Evolutionary conservation across 345 rosid species (phyloP).

Genomic region (Euphorbia peplus): DNA sequence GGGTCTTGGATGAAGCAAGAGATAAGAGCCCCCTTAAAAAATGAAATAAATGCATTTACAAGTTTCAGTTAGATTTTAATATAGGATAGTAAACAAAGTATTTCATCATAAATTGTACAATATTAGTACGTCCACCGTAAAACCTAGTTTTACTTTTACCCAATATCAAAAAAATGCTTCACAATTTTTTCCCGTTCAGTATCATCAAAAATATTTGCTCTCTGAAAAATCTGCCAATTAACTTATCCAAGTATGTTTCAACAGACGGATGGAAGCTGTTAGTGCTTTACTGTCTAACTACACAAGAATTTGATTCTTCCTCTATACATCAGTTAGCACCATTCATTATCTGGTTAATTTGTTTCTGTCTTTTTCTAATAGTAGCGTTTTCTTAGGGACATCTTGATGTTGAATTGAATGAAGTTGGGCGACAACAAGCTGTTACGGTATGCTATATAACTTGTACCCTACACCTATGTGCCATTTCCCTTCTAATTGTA

Average conservation of each 20-base stretch:
- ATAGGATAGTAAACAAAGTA: too few species aligned
- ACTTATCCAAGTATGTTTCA: neutral
- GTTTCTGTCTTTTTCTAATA: neutral
- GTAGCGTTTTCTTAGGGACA: slow-evolving; percentile 50
- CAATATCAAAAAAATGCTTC: too few species aligned
- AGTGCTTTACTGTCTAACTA: neutral
- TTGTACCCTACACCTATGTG: neutral
- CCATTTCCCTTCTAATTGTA: neutral
- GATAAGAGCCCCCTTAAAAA: too few species aligned
- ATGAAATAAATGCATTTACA: too few species aligned
- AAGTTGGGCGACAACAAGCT: slow-evolving; percentile 76
- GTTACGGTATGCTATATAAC: slow-evolving; percentile 38
- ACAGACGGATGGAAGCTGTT: neutral
- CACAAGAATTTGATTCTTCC: neutral
- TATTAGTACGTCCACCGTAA: too few species aligned
- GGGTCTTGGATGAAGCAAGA: too few species aligned
- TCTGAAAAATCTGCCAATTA: neutral
- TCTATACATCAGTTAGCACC: neutral
- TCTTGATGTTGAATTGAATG: slow-evolving; percentile 74
- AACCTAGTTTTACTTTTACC: too few species aligned
- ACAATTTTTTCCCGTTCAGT: too few species aligned
- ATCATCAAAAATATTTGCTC: too few species aligned
- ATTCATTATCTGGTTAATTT: neutral
- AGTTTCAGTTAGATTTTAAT: too few species aligned
- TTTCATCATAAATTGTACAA: too few species aligned